phyloP scores from a whole-genome alignment of 1,284 basidiomycete species.

The Sporisorium graminicola region DNA sequence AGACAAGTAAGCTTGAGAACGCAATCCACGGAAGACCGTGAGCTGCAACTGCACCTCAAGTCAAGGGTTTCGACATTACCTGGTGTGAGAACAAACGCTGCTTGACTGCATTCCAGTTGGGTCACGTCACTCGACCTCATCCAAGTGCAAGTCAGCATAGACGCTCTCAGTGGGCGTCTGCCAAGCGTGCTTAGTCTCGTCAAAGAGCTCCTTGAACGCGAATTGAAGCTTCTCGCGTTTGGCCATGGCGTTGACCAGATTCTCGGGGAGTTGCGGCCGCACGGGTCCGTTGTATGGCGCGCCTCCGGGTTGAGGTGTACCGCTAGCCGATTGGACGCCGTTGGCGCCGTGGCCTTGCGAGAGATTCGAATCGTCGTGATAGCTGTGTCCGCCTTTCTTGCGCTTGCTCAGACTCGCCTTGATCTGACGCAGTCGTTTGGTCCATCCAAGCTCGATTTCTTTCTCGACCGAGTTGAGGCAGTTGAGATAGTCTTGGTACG shows the following conservation, averaged over 20 bases:
- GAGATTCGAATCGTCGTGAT: constrained; percentile 37
- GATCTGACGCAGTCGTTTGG: constrained; percentile 63
- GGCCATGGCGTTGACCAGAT: constrained; percentile 58
- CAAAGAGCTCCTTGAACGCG: constrained; percentile 64
- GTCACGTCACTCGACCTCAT: constrained; percentile 30
- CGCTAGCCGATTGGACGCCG: constrained; percentile 34
- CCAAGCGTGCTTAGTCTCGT: constrained; percentile 54
- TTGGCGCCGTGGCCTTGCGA: constrained; percentile 31
- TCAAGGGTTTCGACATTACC: constrained; percentile 1
- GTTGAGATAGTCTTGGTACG: constrained; percentile 75
- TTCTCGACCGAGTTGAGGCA: constrained; percentile 66
- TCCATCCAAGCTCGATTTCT: constrained; percentile 67
- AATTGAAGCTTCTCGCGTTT: constrained; percentile 54
- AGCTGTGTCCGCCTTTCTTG: constrained; percentile 55
- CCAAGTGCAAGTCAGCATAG: constrained; percentile 48
- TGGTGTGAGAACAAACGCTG: not conserved
- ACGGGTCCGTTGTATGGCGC: constrained; percentile 54
- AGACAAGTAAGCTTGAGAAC: not conserved
- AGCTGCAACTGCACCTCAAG: not conserved
- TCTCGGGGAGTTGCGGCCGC: constrained; percentile 60
- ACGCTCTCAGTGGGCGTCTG: constrained; percentile 57
- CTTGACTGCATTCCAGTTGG: not conserved
- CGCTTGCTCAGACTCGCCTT: constrained; percentile 65
- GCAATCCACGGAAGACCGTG: not conserved
- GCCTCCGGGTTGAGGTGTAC: constrained; percentile 34